Conservation (phyloP, 345 rosid species). For the Kernera saxatilis region DNA sequence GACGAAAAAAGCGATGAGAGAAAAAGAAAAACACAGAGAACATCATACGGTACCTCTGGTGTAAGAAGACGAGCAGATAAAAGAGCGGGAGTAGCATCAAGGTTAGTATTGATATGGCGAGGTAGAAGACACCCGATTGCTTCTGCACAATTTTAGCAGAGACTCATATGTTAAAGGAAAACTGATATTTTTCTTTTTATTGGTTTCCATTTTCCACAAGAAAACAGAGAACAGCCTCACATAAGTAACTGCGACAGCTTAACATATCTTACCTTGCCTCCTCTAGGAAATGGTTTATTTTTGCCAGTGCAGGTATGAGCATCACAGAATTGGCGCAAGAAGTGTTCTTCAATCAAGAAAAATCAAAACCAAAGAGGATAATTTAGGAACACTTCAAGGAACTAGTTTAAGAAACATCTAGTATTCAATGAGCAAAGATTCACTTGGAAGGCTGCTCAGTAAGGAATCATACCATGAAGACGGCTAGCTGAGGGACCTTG, state of each 20-base stretch:
- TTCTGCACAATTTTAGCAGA: slow-evolving; percentile 49
- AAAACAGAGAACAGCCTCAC: not conserved
- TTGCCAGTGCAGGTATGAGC: slow-evolving; percentile 74
- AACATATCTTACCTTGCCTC: slow-evolving; percentile 57
- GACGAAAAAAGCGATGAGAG: not conserved
- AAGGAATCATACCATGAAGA: slow-evolving; percentile 63
- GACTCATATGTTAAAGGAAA: not conserved
- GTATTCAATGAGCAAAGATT: not conserved
- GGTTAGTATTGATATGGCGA: slow-evolving; percentile 70
- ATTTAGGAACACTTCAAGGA: not conserved
- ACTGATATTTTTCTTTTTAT: not conserved
- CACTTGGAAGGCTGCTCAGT: not conserved
- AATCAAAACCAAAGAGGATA: not conserved
- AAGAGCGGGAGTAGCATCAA: slow-evolving; percentile 87
- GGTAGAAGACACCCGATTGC: slow-evolving; percentile 55
- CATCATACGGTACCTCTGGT: slow-evolving; percentile 52
- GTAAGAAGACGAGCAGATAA: slow-evolving; percentile 66
- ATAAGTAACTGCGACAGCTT: not conserved
- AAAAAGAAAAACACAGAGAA: not conserved
- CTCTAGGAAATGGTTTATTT: slow-evolving; percentile 61
- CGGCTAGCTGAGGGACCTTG: slow-evolving; percentile 75
- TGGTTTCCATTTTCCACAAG: not conserved
- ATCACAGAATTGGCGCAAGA: slow-evolving; percentile 89
- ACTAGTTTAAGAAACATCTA: not conserved
- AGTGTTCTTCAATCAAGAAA: slow-evolving; percentile 49